Base-by-base conservation (phyloP, 2,329 filamentous ascomycete genomes). In the Venturia effusa region DNA sequence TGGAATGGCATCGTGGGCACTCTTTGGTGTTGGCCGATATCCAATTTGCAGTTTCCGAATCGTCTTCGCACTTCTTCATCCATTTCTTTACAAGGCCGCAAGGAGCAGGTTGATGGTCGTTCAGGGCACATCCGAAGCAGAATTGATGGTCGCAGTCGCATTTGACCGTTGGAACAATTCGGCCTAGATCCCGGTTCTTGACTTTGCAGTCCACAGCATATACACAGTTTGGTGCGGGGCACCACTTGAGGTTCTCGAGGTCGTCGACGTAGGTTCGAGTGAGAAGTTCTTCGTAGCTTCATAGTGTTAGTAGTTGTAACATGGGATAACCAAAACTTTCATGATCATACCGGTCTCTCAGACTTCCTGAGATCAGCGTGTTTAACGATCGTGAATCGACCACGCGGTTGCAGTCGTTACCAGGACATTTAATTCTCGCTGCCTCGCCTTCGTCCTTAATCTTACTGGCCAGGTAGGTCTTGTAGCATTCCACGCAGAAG, bases 11-110 rank as follows among this genome's bases (percentile, higher is more conserved):
- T 74, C 89, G 94, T 0, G 94, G 93, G 68, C 94, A 99, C 74
- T 99, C 94, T 74, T 99, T 99, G 1, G 94, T 99, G 74, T 99
- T 96, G 59, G 94, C 94, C 0, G 93, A 97, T 67, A 99, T 99
- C 94, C 94, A 99, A 75, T 99, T 99, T 4, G 94, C 93, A 0
- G 94, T 99, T 75, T 99, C 94, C 0, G 91, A 96, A 72, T 99
- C 94, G 73, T 99, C 94, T 64, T 94, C 94, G 73, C 94, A 99
- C 74, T 99, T 99, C 80, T 97, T 96, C 15, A 99, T 76, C 94
- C 94, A 99, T 73, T 84, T 88, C 81, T 94, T 97, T 61, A 97
- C 93, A 61, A 99, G 78, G 32, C 86, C 83, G 74, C 94, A 99
- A 0, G 94, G 93, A 3, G 93, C 90, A 3, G 94, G 94, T 71